Evolutionary conservation across 257 asterid genomes (phyloP).

Genomic region (Penstemon davidsonii): DNA sequence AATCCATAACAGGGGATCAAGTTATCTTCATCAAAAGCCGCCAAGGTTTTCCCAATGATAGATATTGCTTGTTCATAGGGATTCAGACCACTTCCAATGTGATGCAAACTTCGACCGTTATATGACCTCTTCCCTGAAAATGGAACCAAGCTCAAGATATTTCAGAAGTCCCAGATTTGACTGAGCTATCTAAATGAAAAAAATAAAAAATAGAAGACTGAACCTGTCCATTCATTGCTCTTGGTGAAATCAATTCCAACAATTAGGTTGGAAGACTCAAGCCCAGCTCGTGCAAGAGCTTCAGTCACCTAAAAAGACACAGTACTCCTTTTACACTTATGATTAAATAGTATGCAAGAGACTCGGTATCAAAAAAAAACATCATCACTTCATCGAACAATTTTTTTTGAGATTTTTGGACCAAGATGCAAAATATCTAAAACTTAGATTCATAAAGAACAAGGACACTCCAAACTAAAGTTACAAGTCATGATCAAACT

Average conservation of each 20-base stretch:
- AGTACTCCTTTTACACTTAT: background rate
- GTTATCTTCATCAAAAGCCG: conserved; percentile 58
- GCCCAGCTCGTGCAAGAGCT: conserved; percentile 61
- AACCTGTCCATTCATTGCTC: conserved; percentile 72
- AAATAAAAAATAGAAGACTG: conserved; percentile 2
- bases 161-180: background rate
- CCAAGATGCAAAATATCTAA: too few relatives aligned
- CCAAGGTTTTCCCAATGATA: conserved; percentile 56
- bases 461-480: too few relatives aligned
- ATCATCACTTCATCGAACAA: background rate
- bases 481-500: too few relatives aligned
- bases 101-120: conserved; percentile 48
- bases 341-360: background rate
- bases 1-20: conserved; percentile 60
- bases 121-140: conserved; percentile 43
- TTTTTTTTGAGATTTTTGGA: too few relatives aligned
- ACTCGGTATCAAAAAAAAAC: background rate
- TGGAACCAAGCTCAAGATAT: conserved; percentile 22
- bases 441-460: too few relatives aligned
- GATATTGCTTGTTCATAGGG: conserved; percentile 60
- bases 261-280: conserved; percentile 59
- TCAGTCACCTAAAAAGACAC: conserved; percentile 42
- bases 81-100: conserved; percentile 43
- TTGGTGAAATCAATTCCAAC: conserved; percentile 65
- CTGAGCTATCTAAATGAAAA: background rate